Evolutionary conservation across 805 yeast species (phyloP), one percentile per base, ranked within the genome.

Genomic region (Metschnikowia gelsemii): DNA sequence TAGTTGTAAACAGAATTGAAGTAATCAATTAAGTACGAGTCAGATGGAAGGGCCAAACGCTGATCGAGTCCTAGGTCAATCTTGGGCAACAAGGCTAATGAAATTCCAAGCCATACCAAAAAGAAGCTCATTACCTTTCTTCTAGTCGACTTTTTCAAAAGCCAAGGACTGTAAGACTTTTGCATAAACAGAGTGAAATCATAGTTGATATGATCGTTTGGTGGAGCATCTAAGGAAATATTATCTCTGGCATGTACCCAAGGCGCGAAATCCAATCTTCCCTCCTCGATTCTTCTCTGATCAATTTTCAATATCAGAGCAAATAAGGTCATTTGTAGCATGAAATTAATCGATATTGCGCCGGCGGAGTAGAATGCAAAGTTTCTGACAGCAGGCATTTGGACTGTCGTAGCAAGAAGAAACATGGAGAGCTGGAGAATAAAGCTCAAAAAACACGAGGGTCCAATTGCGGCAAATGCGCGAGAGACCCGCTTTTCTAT

Each of bases 321-420:
- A 60, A 91, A 90, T 23, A 84, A 78, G 0, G 97, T 87, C 60
- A 89, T 63, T 57, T 91, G 98, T 22, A 91, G 67, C 0, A 79
- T 31, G 1, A 91, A 81, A 58, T 91, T 90, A 52, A 87, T 66
- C 5, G 84, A 55, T 2, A 91, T 82, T 0, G 98, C 91, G 13
- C 88, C 84, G 0, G 96, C 90, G 5, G 96, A 87, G 57, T 87
- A 93, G 11, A 85, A 63, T 0, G 99, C 97, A 70, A 91, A 91
- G 61, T 90, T 93, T 49, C 84, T 75, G 14, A 91, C 98, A 0
- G 98, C 98, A 1, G 98, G 98, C 97, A 93, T 93, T 9, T 82
- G 75, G 5, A 93, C 97, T 4, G 72, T 62, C 0, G 95, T 72
- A 0, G 96, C 96, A 30, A 91, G 66, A 6, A 79, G 62, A 55